Evolutionary conservation across 345 rosid species (phyloP).

Genomic region (Moricandia arvensis): DNA sequence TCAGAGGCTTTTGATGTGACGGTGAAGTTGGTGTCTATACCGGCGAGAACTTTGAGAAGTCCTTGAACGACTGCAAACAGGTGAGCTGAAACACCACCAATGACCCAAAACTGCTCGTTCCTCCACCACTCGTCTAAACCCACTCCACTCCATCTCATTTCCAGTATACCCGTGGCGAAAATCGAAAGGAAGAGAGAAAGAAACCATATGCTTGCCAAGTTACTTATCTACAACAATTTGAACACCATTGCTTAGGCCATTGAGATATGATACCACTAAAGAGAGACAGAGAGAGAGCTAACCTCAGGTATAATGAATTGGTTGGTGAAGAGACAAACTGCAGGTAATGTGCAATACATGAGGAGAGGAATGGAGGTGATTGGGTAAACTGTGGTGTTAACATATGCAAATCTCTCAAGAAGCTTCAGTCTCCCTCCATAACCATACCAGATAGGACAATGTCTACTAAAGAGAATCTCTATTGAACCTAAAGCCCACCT

Average conservation of each 20-base stretch:
- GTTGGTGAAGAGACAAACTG: constrained; percentile 66
- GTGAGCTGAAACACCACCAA: constrained; percentile 41
- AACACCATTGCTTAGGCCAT: neutral
- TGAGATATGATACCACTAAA: neutral
- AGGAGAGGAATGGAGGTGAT: constrained; percentile 83
- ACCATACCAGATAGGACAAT: constrained; percentile 93
- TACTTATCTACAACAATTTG: constrained; percentile 14
- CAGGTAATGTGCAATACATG: constrained; percentile 84
- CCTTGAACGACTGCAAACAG: constrained; percentile 89
- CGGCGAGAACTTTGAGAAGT: constrained; percentile 83
- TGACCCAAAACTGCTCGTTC: constrained; percentile 94
- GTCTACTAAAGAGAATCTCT: constrained; percentile 86
- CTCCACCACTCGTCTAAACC: constrained; percentile 97
- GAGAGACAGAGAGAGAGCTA: neutral
- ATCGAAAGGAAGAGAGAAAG: constrained; percentile 81
- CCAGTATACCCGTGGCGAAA: constrained; percentile 82
- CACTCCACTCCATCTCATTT: constrained; percentile 94
- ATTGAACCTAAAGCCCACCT: constrained; percentile 93
- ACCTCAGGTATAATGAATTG: constrained; percentile 93
- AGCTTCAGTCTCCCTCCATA: constrained; percentile 76
- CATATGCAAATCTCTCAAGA: constrained; percentile 81
- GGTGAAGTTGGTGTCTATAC: constrained; percentile 86
- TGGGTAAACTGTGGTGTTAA: constrained; percentile 79
- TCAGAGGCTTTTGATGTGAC: constrained; percentile 91
- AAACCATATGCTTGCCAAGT: constrained; percentile 85